Conservation (phyloP, 1,139 yeast species). For the Entelexis paramagnoliae region DNA sequence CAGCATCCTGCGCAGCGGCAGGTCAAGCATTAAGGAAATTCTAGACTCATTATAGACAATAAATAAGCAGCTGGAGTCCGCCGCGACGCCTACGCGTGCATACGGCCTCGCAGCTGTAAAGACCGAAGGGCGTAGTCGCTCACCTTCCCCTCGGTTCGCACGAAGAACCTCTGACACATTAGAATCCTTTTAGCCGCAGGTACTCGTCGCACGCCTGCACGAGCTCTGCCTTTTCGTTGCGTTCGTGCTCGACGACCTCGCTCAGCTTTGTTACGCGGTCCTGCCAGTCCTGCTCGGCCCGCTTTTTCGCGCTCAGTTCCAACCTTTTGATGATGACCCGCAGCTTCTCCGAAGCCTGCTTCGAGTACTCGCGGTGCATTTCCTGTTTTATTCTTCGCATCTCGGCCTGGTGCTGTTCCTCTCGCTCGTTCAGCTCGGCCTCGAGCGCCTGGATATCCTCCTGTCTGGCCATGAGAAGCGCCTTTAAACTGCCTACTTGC, state of each 20-base stretch:
- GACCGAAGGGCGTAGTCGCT: no score
- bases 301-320: background rate
- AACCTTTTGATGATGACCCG: conserved; percentile 5
- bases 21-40: no score
- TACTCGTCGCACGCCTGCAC: conserved; percentile 43
- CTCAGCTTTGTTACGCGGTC: conserved; percentile 40
- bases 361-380: conserved; percentile 9
- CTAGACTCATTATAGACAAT: no score
- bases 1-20: no score
- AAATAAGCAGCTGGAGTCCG: no score
- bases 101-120: no score
- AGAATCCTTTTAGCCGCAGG: conserved; percentile 17
- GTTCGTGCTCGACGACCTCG: conserved; percentile 40
- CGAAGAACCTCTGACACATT: no score
- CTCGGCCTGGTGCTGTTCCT: background rate
- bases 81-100: no score
- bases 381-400: background rate
- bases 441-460: conserved; percentile 6
- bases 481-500: background rate
- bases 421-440: background rate
- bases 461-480: conserved; percentile 1
- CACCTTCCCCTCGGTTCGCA: no score
- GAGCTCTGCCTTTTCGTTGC: conserved; percentile 46
- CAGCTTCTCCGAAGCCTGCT: conserved; percentile 11
- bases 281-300: conserved; percentile 24